Conservation (phyloP, 2,329 filamentous ascomycete genomes). For the Hymenoscyphus fructigenus region DNA sequence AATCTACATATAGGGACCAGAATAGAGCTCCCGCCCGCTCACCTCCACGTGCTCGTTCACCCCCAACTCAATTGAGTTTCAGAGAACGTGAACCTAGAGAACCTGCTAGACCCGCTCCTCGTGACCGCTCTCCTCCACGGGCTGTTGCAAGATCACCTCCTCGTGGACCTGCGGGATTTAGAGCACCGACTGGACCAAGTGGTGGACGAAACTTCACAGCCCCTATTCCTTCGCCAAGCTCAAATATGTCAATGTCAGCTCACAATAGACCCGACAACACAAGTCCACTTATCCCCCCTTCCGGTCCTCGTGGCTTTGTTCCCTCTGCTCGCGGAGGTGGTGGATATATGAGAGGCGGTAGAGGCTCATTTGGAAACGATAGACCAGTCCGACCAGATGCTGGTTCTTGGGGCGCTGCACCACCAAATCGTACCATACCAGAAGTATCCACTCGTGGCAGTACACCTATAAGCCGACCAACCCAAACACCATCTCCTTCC, state of each 20-base stretch:
- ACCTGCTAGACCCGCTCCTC: conserved; percentile 30
- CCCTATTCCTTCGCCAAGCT: conserved; percentile 23
- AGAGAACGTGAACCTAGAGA: conserved; percentile 31
- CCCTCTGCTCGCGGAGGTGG: conserved; percentile 28
- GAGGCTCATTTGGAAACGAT: conserved; percentile 33
- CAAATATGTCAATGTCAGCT: conserved; percentile 22
- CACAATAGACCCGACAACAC: conserved; percentile 27
- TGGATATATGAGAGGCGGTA: conserved; percentile 32
- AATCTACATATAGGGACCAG: neutral
- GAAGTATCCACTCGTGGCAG: conserved; percentile 23
- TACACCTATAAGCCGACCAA: conserved; percentile 25
- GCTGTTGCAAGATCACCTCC: conserved; percentile 35
- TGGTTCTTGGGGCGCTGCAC: conserved; percentile 32
- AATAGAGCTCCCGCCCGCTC: conserved; percentile 19
- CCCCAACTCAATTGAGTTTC: conserved; percentile 21
- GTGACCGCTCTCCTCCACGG: conserved; percentile 34
- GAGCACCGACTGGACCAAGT: conserved; percentile 37
- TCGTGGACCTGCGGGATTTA: conserved; percentile 35
- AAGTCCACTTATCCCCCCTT: conserved; percentile 30
- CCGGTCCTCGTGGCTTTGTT: conserved; percentile 37
- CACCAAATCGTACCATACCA: conserved; percentile 24
- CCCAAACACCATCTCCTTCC: conserved; percentile 32
- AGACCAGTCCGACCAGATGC: conserved; percentile 30
- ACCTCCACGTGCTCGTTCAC: conserved; percentile 15
- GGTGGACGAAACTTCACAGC: conserved; percentile 32